A percentile compares a stretch with the other conserved stretches of the same genome.
Evolutionary conservation across 352 stramenopile species (phyloP).

Genomic region (Aphanomyces invadans): DNA sequence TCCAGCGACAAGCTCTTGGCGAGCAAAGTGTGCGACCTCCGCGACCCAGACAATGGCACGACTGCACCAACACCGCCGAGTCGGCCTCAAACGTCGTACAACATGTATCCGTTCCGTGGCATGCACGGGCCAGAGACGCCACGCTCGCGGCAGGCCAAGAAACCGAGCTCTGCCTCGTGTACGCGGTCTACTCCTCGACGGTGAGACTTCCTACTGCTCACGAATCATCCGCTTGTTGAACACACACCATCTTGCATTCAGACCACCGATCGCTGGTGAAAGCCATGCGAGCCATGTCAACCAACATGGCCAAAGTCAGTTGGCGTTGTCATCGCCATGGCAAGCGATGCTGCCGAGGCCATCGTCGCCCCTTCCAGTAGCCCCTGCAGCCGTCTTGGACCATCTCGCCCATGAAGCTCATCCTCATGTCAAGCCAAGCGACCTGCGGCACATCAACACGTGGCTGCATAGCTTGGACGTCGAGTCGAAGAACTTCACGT

Average conservation of each 20-base stretch:
- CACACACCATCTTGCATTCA: no score
- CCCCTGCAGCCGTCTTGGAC: slow-evolving; percentile 9
- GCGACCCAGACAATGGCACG: slow-evolving; percentile 1
- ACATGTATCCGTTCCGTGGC: slow-evolving; percentile 1
- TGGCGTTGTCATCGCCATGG: slow-evolving; percentile 1
- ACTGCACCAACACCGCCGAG: background rate
- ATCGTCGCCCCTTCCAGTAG: background rate
- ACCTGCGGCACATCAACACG: slow-evolving; percentile 52
- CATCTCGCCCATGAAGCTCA: slow-evolving; percentile 14
- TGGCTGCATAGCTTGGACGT: slow-evolving; percentile 50
- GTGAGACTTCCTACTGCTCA: no score
- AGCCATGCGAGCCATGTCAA: background rate
- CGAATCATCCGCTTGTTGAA: no score
- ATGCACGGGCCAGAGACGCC: background rate
- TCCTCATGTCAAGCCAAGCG: slow-evolving; percentile 22
- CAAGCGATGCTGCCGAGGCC: background rate
- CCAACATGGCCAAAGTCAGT: background rate
- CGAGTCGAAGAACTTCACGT: slow-evolving; percentile 41
- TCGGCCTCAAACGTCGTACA: background rate
- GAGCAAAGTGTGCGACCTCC: slow-evolving; percentile 10
- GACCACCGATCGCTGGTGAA: no score
- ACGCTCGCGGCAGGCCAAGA: background rate
- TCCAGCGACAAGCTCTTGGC: background rate
- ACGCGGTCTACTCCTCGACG: background rate
- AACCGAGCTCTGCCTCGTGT: background rate